Percentiles rank a stretch among this genome's conserved stretches.
phyloP scores from a whole-genome alignment of 345 rosid species.

The Luvunga scandens region DNA sequence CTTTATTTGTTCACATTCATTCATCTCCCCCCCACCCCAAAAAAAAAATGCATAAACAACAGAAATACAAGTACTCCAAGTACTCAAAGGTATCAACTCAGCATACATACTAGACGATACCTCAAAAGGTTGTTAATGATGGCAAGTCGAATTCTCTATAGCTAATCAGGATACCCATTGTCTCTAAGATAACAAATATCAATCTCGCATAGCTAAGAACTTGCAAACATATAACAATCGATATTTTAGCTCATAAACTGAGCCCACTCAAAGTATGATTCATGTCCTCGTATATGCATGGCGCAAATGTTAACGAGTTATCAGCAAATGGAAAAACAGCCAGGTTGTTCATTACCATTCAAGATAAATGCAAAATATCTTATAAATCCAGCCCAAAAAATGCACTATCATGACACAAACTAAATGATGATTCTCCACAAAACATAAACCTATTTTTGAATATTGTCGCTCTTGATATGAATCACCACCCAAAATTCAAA shows the following conservation, averaged over 20 bases:
- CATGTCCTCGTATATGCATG: neutral
- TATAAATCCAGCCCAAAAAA: neutral
- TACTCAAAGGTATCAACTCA: neutral
- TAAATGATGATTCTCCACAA: neutral
- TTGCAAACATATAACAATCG: neutral
- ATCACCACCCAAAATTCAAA: neutral
- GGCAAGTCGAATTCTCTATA: slow-evolving; percentile 86
- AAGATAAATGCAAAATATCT: neutral
- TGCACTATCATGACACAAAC: neutral
- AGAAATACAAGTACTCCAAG: neutral
- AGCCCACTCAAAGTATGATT: neutral
- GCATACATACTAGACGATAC: slow-evolving; percentile 81
- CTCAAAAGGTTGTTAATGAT: slow-evolving; percentile 88
- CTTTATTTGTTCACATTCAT: neutral
- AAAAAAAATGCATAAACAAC: neutral
- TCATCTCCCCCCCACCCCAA: neutral
- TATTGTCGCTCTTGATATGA: neutral
- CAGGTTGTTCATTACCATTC: neutral
- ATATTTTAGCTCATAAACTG: neutral
- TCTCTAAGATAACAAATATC: slow-evolving; percentile 45
- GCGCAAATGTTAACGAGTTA: neutral
- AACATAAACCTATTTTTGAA: neutral
- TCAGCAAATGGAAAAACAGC: neutral
- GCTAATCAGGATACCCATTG: slow-evolving; percentile 76
- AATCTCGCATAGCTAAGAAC: slow-evolving; percentile 19